Base-by-base conservation (phyloP, 2,329 filamentous ascomycete genomes). In the Ophiosphaerella korrae region DNA sequence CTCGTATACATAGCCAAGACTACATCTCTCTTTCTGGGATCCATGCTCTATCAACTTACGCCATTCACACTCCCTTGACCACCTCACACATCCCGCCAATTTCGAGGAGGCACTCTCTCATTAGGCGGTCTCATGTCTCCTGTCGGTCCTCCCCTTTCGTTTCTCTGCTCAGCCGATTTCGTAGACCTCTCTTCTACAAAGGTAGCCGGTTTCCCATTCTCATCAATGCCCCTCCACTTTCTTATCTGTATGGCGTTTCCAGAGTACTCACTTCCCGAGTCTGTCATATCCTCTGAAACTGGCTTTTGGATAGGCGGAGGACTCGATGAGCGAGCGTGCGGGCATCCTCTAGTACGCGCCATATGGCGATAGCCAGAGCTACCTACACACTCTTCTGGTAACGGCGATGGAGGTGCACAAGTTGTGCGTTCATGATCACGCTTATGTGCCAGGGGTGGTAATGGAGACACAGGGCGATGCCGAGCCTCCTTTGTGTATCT, bases 221-320 rank as follows among this genome's bases (percentile, higher is more conserved):
- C 68, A 50, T 71, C 68, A 5, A 65, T 44, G 2, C 62, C 68
- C 21, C 44, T 65, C 58, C 60, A 72, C n/a, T 42, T 63, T 44
- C 62, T 58, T 12, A 61, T 54, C 18, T 60, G 55, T 5, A 53
- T 53, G n/a, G 62, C 11, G 9, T 56, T 54, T 3, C 52, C 62
- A 3, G 50, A 52, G 11, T 47, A 48, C 3, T 60, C 61, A 32
- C 65, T 68, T 18, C 58, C 66, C 8, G 64, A 64, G 14, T 65
- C 66, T 5, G 66, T 70, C 18, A 62, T 43, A 8, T 68, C 64
- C 8, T 64, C 60, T 8, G 45, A 48, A 13, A 21, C n/a, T 7
- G 33, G 33, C 13, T 34, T 37, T 6, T 37, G 51, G 9, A 21
- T 39, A 29, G 48, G 55, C 4, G 39, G 39, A 32, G 45, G 45